These are phyloP conservation scores for Afroboletus lepidellus DNA, from an alignment of 1,284 basidiomycete species.

Conservation along the genomic window DNA sequence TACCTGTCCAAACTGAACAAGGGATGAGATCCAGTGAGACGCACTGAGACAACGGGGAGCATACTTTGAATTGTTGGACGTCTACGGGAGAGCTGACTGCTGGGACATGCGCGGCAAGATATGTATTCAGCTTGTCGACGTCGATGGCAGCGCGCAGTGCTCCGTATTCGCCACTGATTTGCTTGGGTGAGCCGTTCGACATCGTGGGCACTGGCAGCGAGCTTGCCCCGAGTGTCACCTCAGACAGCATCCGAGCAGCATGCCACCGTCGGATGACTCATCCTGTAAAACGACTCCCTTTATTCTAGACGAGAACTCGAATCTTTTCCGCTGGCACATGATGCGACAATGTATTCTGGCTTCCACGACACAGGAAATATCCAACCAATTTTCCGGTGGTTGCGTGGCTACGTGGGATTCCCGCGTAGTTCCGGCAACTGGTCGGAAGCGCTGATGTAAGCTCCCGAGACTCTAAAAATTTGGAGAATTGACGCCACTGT, in stretches of 20 bases:
- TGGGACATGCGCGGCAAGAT: slow-evolving; percentile 59
- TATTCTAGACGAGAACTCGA: no score
- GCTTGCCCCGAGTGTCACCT: no score
- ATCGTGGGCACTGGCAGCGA: slow-evolving; percentile 25
- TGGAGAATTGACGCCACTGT: slow-evolving; percentile 35
- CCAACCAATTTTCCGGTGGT: not conserved
- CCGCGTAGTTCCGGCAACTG: slow-evolving; percentile 17
- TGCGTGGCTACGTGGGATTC: slow-evolving; percentile 8
- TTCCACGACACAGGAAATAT: not conserved
- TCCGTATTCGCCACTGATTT: slow-evolving; percentile 73
- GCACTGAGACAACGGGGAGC: slow-evolving; percentile 24
- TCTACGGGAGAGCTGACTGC: slow-evolving; percentile 66
- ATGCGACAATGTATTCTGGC: no score
- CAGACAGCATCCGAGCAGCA: no score
- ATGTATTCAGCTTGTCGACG: slow-evolving; percentile 62
- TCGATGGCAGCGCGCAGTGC: slow-evolving; percentile 73
- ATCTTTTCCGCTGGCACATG: not conserved
- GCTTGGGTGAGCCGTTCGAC: slow-evolving; percentile 38
- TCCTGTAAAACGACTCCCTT: no score
- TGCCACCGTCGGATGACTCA: no score
- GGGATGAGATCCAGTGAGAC: slow-evolving; percentile 5
- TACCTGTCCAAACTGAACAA: slow-evolving; percentile 76
- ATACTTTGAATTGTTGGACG: slow-evolving; percentile 90
- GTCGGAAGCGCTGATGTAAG: slow-evolving; percentile 38
- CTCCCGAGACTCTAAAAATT: slow-evolving; percentile 39